A percentile compares a stretch with the other conserved stretches of the same genome.
These are phyloP conservation scores for Termitomyces sp. DNA, from an alignment of 768 basidiomycete species.

Conservation along the genomic window DNA sequence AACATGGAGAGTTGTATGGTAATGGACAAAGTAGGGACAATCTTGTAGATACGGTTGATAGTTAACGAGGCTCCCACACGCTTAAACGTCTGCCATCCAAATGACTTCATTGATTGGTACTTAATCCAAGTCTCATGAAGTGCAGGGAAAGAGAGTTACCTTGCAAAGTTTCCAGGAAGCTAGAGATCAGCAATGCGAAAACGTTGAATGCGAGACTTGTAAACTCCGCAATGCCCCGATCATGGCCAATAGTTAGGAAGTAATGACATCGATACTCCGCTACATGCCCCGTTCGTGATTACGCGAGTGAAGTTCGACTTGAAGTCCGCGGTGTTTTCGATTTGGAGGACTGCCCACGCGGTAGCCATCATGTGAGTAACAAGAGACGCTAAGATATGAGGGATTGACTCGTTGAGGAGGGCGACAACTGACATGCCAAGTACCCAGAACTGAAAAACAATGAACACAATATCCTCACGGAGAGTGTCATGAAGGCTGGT, in stretches of 20 bases:
- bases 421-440: slow-evolving; percentile 74
- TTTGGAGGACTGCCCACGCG: slow-evolving; percentile 66
- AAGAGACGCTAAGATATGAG: slow-evolving; percentile 70
- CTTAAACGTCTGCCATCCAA: slow-evolving; percentile 88
- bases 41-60: slow-evolving; percentile 72
- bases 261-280: slow-evolving; percentile 32
- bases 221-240: slow-evolving; percentile 55
- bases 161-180: slow-evolving; percentile 67
- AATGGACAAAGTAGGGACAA: slow-evolving; percentile 65
- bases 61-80: slow-evolving; percentile 70
- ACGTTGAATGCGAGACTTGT: slow-evolving; percentile 58
- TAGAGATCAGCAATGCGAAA: slow-evolving; percentile 52
- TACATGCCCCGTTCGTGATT: slow-evolving; percentile 63
- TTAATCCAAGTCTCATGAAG: neutral
- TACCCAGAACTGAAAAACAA: slow-evolving; percentile 77
- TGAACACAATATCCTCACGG: slow-evolving; percentile 74
- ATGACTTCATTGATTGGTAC: slow-evolving; percentile 35
- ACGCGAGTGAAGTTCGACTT: slow-evolving; percentile 47
- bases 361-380: slow-evolving; percentile 71
- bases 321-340: slow-evolving; percentile 54
- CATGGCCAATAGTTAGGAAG: slow-evolving; percentile 60
- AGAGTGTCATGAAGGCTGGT: slow-evolving; percentile 62
- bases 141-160: slow-evolving; percentile 29
- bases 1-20: slow-evolving; percentile 72
- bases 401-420: slow-evolving; percentile 70